Percentiles rank a stretch among this genome's conserved stretches.
phyloP scores from a whole-genome alignment of 1,284 basidiomycete species.

The Trichosporon sp. region DNA sequence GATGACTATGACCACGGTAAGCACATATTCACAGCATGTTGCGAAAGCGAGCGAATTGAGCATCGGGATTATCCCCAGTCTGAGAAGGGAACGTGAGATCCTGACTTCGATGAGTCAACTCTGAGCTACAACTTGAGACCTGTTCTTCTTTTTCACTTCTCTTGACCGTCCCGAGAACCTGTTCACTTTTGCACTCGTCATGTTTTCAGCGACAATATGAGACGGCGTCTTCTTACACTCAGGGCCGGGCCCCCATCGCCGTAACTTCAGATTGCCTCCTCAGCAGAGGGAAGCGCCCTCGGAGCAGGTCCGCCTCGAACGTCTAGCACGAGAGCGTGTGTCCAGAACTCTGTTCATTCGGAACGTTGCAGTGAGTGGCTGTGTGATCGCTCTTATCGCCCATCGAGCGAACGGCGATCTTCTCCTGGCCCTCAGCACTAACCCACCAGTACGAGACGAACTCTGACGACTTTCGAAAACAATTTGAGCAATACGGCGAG shows the following conservation, averaged over 20 bases:
- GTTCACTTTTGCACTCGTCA: background rate
- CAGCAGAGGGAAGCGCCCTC: background rate
- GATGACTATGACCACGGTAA: conserved; percentile 2
- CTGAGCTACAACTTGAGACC: background rate
- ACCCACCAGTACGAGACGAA: conserved; percentile 94
- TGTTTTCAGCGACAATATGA: background rate
- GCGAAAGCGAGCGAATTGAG: background rate
- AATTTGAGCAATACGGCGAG: conserved; percentile 87
- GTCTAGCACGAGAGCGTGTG: conserved; percentile 60
- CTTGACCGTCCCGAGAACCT: background rate
- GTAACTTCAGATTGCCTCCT: background rate
- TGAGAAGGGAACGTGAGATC: background rate
- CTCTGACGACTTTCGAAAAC: conserved; percentile 70
- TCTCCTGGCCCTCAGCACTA: too few relatives aligned
- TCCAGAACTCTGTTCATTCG: conserved; percentile 94
- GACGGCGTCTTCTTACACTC: background rate
- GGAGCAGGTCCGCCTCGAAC: conserved; percentile 11
- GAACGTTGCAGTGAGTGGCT: conserved; percentile 76
- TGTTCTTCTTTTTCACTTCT: background rate
- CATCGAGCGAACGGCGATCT: too few relatives aligned
- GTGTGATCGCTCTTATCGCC: too few relatives aligned
- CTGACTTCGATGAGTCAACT: background rate
- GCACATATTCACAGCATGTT: background rate
- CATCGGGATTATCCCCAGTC: background rate
- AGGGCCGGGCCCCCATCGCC: background rate